Evolutionary conservation across 768 basidiomycete species (phyloP), one percentile per base, ranked within the genome.

Genomic region (Suillus cothurnatus): DNA sequence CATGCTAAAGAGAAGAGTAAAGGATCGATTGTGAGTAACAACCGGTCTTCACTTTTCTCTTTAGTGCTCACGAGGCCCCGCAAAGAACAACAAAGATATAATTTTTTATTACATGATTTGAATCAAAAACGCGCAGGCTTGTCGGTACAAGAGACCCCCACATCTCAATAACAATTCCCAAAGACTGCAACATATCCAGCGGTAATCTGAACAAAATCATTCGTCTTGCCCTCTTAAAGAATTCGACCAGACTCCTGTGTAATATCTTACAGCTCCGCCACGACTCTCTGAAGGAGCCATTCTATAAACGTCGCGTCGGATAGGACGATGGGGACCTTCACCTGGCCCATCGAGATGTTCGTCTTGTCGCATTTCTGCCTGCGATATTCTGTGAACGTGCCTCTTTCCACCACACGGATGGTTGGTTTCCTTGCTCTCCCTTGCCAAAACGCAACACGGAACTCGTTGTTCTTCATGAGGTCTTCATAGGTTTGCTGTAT

Each of bases 261-360:
- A 15, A 1, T 15, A 26, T 14, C 36, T 65, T 36, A 65, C 31
- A 62, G 19, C 52, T 65, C 67, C 15, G 23, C 7, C 26, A 58
- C 43, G 14, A 66, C 50, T 31, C 45, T 61, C 19, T 58, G 59
- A 23, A 50, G 34, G 49, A 68, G 31, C 67, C 67, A 68, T n/a
- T 62, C 49, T 31, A 47, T 38, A n/a, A 56, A n/a, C 5, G 15
- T 19, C 21, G 26, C 5, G n/a, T 66, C 65, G 26, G 47, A 47
- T 19, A 66, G 45, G 5, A 68, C 56, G 7, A 60, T 56, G 5
- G 67, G 58, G 17, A 68, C 58, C 47, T 66, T 66, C 43, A 53
- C 55, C 19, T 63, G 64, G 34, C 65, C 34, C 34, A 53, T 56
- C 14, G 55, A 50, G 17, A 32, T 59, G 1, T 34, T 36, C 43